Conservation (phyloP, 2,329 filamentous ascomycete species). For the Xylaria hypoxylon region DNA sequence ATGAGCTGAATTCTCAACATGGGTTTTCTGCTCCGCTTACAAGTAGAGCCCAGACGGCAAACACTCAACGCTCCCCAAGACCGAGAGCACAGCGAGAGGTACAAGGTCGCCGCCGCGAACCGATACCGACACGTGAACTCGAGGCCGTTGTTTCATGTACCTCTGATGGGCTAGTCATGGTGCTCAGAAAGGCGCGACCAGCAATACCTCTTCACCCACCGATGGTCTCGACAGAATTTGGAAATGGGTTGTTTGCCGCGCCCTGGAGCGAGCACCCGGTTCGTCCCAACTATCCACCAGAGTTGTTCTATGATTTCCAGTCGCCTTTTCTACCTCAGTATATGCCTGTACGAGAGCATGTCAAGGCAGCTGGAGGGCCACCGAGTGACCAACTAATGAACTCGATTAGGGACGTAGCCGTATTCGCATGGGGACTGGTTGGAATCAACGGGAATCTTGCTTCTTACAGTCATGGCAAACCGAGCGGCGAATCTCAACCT, state of each 20-base stretch:
- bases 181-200: slow-evolving; percentile 79
- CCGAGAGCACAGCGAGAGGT: slow-evolving; percentile 8
- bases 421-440: slow-evolving; percentile 87
- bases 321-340: slow-evolving; percentile 58
- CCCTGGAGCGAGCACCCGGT: slow-evolving; percentile 81
- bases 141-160: slow-evolving; percentile 94
- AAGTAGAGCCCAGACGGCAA: slow-evolving; percentile 45
- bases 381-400: slow-evolving; percentile 75
- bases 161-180: slow-evolving; percentile 86
- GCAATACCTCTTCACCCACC: slow-evolving; percentile 70
- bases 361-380: slow-evolving; percentile 64
- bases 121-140: slow-evolving; percentile 71
- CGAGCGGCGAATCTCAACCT: slow-evolving; percentile 72
- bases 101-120: slow-evolving; percentile 44
- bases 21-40: slow-evolving; percentile 37
- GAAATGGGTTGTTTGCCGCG: slow-evolving; percentile 79
- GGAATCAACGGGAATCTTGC: slow-evolving; percentile 83
- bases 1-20: slow-evolving; percentile 11
- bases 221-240: slow-evolving; percentile 59
- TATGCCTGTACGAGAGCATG: slow-evolving; percentile 58
- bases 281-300: slow-evolving; percentile 57
- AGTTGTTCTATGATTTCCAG: slow-evolving; percentile 58
- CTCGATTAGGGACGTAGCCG: slow-evolving; percentile 83
- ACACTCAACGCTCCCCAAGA: slow-evolving; percentile 28
- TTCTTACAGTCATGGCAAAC: slow-evolving; percentile 70